Evolutionary conservation across 2,329 filamentous ascomycete genomes (phyloP).

Genomic region (Pseudogymnoascus pannorum): DNA sequence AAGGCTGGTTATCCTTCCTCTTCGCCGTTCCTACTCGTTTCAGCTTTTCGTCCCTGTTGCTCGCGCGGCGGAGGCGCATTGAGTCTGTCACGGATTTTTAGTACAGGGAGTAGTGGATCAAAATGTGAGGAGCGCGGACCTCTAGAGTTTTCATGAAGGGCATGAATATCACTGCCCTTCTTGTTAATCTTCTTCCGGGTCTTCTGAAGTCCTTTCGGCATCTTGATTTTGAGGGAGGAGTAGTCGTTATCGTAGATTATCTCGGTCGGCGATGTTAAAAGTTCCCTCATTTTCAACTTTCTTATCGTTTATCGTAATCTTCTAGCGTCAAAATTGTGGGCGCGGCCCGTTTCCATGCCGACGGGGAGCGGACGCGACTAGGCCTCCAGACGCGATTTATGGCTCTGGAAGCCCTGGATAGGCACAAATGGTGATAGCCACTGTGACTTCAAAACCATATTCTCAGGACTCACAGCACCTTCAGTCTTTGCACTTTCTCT

Average conservation of each 20-base stretch:
- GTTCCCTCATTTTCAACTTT: conserved; percentile 6
- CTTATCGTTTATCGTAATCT: conserved; percentile 11
- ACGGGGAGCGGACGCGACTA: conserved; percentile 8
- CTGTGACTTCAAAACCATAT: background rate
- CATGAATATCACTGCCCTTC: conserved; percentile 61
- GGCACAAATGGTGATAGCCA: background rate
- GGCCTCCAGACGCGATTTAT: background rate
- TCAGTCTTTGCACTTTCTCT: background rate
- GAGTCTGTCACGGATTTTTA: conserved; percentile 47
- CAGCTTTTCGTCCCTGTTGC: conserved; percentile 74
- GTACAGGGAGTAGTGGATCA: background rate
- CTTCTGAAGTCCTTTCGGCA: conserved; percentile 74
- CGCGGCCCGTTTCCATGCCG: conserved; percentile 14
- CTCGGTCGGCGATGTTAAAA: background rate
- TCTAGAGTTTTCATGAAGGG: conserved; percentile 80
- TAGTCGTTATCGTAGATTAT: conserved; percentile 2
- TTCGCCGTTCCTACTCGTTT: conserved; percentile 62
- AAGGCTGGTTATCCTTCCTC: conserved; percentile 65
- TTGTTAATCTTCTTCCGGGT: conserved; percentile 84
- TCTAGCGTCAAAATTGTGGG: conserved; percentile 19
- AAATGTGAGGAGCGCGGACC: background rate
- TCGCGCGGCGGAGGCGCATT: conserved; percentile 69
- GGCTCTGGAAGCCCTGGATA: background rate
- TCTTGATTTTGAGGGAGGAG: conserved; percentile 33
- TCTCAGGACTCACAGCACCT: background rate